phyloP scores from a whole-genome alignment of 2,329 filamentous ascomycete species.

The Fusarium verrucosum region DNA sequence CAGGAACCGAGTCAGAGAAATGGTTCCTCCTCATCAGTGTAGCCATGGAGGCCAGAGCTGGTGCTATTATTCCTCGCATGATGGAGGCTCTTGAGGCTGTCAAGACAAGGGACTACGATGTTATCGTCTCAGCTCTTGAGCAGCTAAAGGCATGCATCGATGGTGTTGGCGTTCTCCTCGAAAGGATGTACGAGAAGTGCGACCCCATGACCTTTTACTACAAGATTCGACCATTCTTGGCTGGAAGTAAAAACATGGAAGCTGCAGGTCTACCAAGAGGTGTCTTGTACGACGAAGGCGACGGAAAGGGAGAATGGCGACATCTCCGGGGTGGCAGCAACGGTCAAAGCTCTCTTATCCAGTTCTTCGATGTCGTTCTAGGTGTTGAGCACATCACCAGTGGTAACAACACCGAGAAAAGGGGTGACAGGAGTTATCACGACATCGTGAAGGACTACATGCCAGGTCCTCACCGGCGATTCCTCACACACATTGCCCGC shows the following conservation, averaged over 20 bases:
- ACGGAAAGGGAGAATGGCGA: constrained; percentile 72
- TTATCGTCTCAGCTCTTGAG: constrained; percentile 71
- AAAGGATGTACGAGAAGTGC: constrained; percentile 89
- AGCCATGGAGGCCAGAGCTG: constrained; percentile 86
- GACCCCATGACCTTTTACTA: constrained; percentile 90
- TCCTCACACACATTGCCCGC: constrained; percentile 74
- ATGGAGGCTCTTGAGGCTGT: constrained; percentile 78
- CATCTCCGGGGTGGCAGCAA: constrained; percentile 92
- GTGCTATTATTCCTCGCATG: constrained; percentile 78
- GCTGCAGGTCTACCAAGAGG: constrained; percentile 83
- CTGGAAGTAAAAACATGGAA: constrained; percentile 92
- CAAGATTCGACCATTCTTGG: constrained; percentile 85
- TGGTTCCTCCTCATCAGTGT: constrained; percentile 95
- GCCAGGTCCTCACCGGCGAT: constrained; percentile 83
- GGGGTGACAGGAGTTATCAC: constrained; percentile 55
- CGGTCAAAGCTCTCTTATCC: constrained; percentile 89
- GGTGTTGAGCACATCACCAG: constrained; percentile 76
- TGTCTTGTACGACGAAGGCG: constrained; percentile 82
- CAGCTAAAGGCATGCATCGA: constrained; percentile 73
- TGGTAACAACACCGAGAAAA: constrained; percentile 45
- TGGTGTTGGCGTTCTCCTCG: constrained; percentile 72
- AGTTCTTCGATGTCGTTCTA: constrained; percentile 89
- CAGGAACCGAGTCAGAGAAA: constrained; percentile 86
- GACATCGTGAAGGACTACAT: constrained; percentile 87
- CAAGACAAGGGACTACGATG: constrained; percentile 65